These are phyloP conservation scores for Peronospora belbahrii DNA, from an alignment of 352 stramenopile species.

Conservation along the genomic window DNA sequence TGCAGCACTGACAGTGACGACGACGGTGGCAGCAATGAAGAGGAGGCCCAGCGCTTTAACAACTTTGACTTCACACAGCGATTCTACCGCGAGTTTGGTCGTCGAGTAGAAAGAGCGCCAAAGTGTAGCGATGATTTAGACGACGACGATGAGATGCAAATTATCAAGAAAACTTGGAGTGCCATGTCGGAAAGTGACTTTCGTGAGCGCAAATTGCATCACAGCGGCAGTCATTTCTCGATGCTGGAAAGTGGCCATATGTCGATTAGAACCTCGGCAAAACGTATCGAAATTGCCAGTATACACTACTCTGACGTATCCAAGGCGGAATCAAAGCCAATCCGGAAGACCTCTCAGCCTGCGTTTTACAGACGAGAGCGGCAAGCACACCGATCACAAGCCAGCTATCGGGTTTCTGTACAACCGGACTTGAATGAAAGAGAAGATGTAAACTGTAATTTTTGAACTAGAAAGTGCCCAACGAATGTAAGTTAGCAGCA, in stretches of 20 bases:
- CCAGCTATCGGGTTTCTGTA: too few relatives aligned
- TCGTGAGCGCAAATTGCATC: constrained; percentile 32
- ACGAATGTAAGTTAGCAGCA: constrained; percentile 6
- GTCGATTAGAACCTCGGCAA: constrained; percentile 32
- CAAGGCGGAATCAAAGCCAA: constrained; percentile 1
- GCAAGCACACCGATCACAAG: constrained; percentile 4
- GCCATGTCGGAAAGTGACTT: constrained; percentile 44
- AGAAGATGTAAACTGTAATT: not conserved
- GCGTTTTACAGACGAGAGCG: constrained; percentile 4
- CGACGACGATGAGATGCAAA: constrained; percentile 42
- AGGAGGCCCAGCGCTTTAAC: constrained; percentile 21
- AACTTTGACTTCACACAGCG: constrained; percentile 25
- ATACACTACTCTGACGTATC: constrained; percentile 16
- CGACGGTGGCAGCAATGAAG: constrained; percentile 6
- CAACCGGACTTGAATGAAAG: constrained; percentile 9
- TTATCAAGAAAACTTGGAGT: constrained; percentile 51
- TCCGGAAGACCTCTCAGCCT: constrained; percentile 5
- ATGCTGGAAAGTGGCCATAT: constrained; percentile 24
- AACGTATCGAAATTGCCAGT: constrained; percentile 54
- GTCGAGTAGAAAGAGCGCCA: constrained; percentile 13
- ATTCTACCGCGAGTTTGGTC: constrained; percentile 35
- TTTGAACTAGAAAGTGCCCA: constrained; percentile 5
- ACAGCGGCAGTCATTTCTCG: constrained; percentile 34
- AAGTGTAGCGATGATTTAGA: constrained; percentile 28
- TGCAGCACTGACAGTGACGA: constrained; percentile 14